phyloP scores from a whole-genome alignment of 1,284 basidiomycete genomes.

The Ceratobasidium theobromae region DNA sequence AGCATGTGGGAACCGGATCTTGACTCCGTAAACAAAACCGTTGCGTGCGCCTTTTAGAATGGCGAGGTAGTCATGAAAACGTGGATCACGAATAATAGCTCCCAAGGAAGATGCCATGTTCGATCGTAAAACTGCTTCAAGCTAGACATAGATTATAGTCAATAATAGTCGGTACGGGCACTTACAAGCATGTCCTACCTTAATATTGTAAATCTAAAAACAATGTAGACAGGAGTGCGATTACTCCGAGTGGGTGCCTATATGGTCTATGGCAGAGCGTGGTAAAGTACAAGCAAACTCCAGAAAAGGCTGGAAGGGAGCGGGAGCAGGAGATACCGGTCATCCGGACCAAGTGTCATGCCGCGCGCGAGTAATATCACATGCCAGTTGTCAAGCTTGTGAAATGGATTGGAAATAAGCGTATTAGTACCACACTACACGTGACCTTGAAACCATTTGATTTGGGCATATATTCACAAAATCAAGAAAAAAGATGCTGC shows the following conservation, averaged over 20 bases:
- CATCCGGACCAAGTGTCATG: background rate
- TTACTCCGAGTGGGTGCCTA: background rate
- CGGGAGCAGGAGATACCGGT: background rate
- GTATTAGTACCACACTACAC: too few relatives aligned
- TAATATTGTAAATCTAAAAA: background rate
- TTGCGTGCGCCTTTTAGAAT: conserved; percentile 95
- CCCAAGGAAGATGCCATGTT: conserved; percentile 21
- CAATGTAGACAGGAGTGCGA: background rate
- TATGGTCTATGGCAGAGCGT: background rate
- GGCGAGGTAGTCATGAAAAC: conserved; percentile 85
- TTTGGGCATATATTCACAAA: background rate
- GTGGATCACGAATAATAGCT: conserved; percentile 49
- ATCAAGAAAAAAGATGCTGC: background rate
- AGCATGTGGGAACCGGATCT: conserved; percentile 98
- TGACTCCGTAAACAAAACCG: conserved; percentile 70
- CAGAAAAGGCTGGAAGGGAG: background rate
- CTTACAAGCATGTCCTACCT: background rate
- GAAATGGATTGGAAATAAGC: background rate
- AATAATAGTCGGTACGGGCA: background rate
- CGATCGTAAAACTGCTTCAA: background rate
- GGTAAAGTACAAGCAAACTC: background rate
- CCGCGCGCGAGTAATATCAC: background rate
- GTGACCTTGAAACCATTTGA: background rate
- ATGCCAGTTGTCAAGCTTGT: background rate
- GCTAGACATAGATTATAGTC: background rate